Base-by-base conservation (phyloP, 768 basidiomycete genomes). In the Rhizopogon rudus region DNA sequence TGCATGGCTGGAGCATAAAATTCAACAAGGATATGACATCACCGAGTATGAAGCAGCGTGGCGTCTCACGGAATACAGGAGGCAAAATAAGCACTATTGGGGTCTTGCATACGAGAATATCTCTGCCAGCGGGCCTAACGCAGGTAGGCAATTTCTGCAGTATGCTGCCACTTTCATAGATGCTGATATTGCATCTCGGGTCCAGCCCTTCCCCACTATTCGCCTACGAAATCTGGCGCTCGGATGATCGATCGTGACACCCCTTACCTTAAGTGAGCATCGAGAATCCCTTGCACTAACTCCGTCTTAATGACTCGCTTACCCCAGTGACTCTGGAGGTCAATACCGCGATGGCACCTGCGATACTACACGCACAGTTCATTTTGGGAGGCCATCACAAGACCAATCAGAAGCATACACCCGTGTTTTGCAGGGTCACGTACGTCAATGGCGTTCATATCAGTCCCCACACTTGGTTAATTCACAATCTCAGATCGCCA, bases 371-470 rank as follows among this genome's bases (percentile, higher is more conserved):
- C 81, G 89, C 48, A 91, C 90, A 1, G 72, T 92, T 29, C 90
- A 93, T 73, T 91, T 95, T 65, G 93, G 93, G 41, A 81, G 85
- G n/a, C 90, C 91, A 6, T 84, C 87, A n/a, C 57, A 77, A n/a
- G 88, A 92, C 59, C 86, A 92, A 67, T 87, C 83, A 66, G 88
- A 94, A 60, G 93, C 96, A 1, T 99, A 86, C 71, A 99, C 97
- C 31, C 80, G 93, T 44, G 97, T 98, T 42, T 69, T 99, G 55
- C 97, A 99, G 72, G 96, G 95, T 7, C 97, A 99, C 74, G 91
- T 93, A 76, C 64, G 90, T 80, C 55, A 56, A 61, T 40, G 55
- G 46, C 57, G 40, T 57, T 64, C 57, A 57, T 64, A 57, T 62
- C 51, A 60, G 7, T 22, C 40, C 53, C 58, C 55, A 51, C 44